A percentile compares a stretch with the other conserved stretches of the same genome.
Conservation (phyloP, 148 eudicot species). For the Polygonum maritimum region DNA sequence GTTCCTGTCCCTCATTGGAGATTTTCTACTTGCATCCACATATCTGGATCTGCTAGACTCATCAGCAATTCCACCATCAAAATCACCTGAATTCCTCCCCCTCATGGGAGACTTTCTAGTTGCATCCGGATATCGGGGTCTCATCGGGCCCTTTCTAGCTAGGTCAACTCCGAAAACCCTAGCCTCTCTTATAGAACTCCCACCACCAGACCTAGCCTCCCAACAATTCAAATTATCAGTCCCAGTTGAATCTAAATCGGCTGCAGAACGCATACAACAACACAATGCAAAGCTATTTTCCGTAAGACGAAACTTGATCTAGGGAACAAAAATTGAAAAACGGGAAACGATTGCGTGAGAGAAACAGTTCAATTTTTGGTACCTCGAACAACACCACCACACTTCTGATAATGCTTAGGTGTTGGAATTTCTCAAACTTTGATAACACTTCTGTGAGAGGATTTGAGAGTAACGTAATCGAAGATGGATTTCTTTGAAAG, state of each 20-base stretch:
- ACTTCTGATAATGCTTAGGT: too few species aligned
- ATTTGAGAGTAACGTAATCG: neutral
- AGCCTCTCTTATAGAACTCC: constrained; percentile 9
- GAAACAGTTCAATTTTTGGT: neutral
- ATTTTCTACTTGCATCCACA: neutral
- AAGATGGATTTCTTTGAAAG: neutral
- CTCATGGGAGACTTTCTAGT: constrained; percentile 4
- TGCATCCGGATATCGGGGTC: constrained; percentile 1
- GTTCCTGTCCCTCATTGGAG: constrained; percentile 3
- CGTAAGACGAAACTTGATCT: neutral
- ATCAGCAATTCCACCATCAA: neutral
- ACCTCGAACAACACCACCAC: constrained; percentile 85
- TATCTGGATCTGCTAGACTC: neutral
- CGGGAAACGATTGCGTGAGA: constrained; percentile 4
- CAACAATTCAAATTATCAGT: constrained; percentile 24
- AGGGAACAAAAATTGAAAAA: constrained; percentile 9
- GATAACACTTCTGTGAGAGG: neutral
- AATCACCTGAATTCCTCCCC: neutral
- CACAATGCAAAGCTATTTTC: constrained; percentile 3
- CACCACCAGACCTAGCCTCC: constrained; percentile 19
- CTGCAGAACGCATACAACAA: constrained; percentile 21
- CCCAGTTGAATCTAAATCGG: constrained; percentile 20
- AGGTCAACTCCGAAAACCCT: too few species aligned
- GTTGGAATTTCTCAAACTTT: neutral
- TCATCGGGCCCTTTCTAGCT: constrained; percentile 3